Evolutionary conservation across 768 basidiomycete genomes (phyloP), one percentile per base, ranked within the genome.

Genomic region (Hydnomerulius pinastri): DNA sequence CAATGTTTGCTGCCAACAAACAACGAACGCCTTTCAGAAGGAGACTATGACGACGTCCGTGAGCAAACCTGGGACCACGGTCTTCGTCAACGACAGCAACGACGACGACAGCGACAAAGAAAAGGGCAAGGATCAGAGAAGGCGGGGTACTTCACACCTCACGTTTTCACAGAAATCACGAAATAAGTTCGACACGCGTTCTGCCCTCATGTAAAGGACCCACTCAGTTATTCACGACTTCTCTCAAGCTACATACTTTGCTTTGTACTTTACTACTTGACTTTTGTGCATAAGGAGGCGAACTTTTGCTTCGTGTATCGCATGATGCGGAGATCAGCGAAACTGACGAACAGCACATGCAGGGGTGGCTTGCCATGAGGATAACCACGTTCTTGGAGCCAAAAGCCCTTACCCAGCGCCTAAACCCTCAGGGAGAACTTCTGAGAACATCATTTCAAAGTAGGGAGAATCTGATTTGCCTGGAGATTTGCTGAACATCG

Each of bases 1-100:
- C 40, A 29, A 44, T 66, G 65, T 68, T 60, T 66, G 59, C 49
- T 6, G 59, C 23, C 37, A 50, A 67, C 67, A 68, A 69, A 68
- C 63, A 68, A 68, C 52, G 32, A 56, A 69, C 64, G 43, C 59
- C 48, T 44, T 47, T 21, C 50, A 44, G n/a, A n/a, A n/a, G n/a
- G n/a, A n/a, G n/a, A n/a, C 57, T 46, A 56, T 51, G 46, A 36
- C 21, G 43, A 46, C 28, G 35, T 27, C 36, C 50, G 49, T 41
- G 35, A 46, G 30, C 33, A 39, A 30, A n/a, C n/a, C n/a, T n/a
- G n/a, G n/a, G n/a, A n/a, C n/a, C 41, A 17, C 32, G 41, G 28
- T 32, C 50, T 51, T 45, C 33, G 28, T 43, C 62, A 20, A 49
- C 46, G n/a, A 46, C 23, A 39, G n/a, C 48, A 4, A 45, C 57